Conservation (phyloP, 1,284 basidiomycete species). For the Cystobasidium slooffiae region DNA sequence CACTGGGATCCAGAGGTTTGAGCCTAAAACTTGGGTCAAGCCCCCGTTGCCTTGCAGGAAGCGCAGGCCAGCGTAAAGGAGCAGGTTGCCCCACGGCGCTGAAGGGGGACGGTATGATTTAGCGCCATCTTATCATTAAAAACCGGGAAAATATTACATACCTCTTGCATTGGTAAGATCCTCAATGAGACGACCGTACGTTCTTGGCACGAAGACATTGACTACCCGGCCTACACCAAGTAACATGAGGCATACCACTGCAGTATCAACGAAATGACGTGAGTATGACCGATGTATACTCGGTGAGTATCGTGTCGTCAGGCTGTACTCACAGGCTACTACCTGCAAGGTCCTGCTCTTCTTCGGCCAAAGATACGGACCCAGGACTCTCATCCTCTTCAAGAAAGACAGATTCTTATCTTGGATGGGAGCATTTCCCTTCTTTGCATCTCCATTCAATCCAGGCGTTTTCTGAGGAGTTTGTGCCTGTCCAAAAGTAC, state of each 20-base stretch:
- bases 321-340: conserved; percentile 60
- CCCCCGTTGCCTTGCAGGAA: conserved; percentile 59
- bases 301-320: too few species aligned
- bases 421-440: background rate
- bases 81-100: conserved; percentile 55
- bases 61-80: conserved; percentile 56
- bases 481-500: conserved; percentile 18
- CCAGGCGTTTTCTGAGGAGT: background rate
- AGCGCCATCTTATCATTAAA: background rate
- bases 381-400: conserved; percentile 57
- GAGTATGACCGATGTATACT: too few species aligned
- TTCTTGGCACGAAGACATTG: conserved; percentile 72
- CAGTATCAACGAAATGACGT: too few species aligned
- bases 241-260: conserved; percentile 66
- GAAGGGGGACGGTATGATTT: background rate
- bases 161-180: conserved; percentile 53
- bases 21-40: conserved; percentile 53
- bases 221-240: conserved; percentile 75
- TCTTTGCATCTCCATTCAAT: background rate
- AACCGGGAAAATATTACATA: conserved; percentile 12
- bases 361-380: conserved; percentile 81
- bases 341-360: conserved; percentile 69
- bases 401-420: conserved; percentile 43
- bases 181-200: conserved; percentile 70
- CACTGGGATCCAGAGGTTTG: conserved; percentile 64